Conservation (phyloP, 139 green algal species). For the Marvania coccoides region DNA sequence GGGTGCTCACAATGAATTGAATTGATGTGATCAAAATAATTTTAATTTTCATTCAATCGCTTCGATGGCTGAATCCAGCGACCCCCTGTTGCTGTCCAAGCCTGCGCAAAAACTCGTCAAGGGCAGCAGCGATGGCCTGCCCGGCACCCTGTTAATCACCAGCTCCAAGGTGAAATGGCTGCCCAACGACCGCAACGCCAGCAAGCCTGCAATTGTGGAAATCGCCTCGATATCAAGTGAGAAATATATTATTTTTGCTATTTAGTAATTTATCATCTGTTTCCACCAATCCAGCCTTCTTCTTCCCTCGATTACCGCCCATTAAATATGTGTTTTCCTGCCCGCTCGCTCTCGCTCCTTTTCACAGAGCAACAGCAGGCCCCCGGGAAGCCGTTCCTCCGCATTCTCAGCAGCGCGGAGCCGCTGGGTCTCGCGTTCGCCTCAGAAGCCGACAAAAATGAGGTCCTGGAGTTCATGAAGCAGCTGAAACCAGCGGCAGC, state of each 20-base stretch:
- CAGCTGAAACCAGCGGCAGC: not conserved
- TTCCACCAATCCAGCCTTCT: not conserved
- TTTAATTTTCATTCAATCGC: too few species aligned
- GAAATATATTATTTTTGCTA: too few species aligned
- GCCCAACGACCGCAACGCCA: conserved; percentile 13
- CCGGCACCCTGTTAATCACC: not conserved
- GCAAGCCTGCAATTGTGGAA: not conserved
- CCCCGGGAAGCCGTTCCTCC: conserved; percentile 26
- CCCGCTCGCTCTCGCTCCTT: not conserved
- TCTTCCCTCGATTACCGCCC: not conserved
- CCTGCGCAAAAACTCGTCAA: conserved; percentile 7
- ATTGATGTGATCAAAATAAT: too few species aligned
- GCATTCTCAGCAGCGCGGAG: not conserved
- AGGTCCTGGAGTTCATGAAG: conserved; percentile 22
- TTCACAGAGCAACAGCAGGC: conserved; percentile 26
- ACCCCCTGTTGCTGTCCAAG: conserved; percentile 12
- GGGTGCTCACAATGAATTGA: too few species aligned
- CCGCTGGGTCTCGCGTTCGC: conserved; percentile 18
- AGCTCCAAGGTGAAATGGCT: conserved; percentile 3
- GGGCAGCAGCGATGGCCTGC: not conserved
- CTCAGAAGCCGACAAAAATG: conserved; percentile 12
- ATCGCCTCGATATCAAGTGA: conserved; percentile 23
- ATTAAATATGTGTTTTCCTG: not conserved
- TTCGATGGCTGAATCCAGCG: not conserved
- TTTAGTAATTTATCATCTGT: too few species aligned